These are phyloP conservation scores for Suillus fuscotomentosus DNA, from an alignment of 768 basidiomycete genomes.

Conservation along the genomic window DNA sequence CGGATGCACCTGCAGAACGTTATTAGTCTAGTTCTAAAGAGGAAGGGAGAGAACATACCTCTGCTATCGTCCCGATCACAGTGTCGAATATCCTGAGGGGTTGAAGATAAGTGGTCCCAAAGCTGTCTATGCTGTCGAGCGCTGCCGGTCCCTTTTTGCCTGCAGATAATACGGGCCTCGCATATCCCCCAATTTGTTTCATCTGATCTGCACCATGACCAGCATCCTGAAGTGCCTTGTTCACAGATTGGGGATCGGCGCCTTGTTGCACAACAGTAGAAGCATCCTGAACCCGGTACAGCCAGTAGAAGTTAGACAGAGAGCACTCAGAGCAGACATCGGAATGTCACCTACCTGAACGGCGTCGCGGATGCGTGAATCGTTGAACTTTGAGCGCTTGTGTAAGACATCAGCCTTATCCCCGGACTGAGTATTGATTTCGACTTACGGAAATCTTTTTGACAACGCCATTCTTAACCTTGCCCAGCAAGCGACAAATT, in stretches of 20 bases:
- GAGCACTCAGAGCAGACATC: background rate
- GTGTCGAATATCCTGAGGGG: background rate
- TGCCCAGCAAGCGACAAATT: background rate
- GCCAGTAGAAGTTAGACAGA: background rate
- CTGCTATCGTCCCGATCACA: background rate
- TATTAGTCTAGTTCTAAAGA: background rate
- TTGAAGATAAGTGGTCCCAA: too few species aligned
- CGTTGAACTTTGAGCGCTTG: background rate
- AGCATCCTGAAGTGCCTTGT: too few species aligned
- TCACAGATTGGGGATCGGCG: too few species aligned
- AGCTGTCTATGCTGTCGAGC: too few species aligned
- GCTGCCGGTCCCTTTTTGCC: too few species aligned
- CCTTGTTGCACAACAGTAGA: background rate
- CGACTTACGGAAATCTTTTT: background rate
- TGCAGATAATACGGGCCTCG: too few species aligned
- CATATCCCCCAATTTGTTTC: too few species aligned
- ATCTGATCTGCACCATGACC: too few species aligned
- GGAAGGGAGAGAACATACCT: background rate
- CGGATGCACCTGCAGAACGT: background rate
- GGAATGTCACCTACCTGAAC: background rate
- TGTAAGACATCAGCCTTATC: background rate
- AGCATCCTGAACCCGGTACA: background rate
- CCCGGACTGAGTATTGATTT: background rate
- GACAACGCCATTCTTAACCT: background rate
- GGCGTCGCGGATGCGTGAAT: too few species aligned